Percentiles rank a stretch among this genome's conserved stretches.
phyloP scores from a whole-genome alignment of 257 asterid species.

The Petunia axillaris region DNA sequence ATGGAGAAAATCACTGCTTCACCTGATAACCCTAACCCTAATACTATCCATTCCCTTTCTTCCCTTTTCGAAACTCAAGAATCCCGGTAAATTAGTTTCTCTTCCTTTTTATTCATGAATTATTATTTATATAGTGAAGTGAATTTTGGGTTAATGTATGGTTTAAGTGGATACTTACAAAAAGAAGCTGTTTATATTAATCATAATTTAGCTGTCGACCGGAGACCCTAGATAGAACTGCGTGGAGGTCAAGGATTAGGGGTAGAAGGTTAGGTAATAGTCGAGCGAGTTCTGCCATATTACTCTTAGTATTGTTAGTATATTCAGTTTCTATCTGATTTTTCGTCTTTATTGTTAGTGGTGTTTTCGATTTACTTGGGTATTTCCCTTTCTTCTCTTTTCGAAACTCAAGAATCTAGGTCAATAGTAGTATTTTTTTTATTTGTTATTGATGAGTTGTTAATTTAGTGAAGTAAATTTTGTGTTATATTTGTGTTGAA shows the following conservation, averaged over 20 bases:
- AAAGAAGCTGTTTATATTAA: too few relatives aligned
- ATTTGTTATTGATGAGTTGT: not conserved
- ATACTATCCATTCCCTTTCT: constrained; percentile 78
- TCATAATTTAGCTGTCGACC: too few relatives aligned
- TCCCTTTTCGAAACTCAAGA: constrained; percentile 83
- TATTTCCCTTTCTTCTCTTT: too few relatives aligned
- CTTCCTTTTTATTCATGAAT: constrained; percentile 20
- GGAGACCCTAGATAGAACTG: too few relatives aligned
- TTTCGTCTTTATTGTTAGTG: not conserved
- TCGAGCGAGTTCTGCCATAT: too few relatives aligned
- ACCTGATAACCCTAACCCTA: constrained; percentile 85
- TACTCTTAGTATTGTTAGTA: too few relatives aligned
- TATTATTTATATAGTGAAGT: not conserved
- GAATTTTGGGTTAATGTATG: not conserved
- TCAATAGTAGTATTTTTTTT: constrained; percentile 12
- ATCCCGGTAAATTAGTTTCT: constrained; percentile 56
- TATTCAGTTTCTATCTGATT: not conserved
- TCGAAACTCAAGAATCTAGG: too few relatives aligned
- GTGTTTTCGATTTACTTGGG: constrained; percentile 36
- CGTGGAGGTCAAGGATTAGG: too few relatives aligned
- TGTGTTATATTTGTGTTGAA: not conserved
- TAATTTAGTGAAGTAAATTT: not conserved
- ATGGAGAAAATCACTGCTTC: constrained; percentile 75
- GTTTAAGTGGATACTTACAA: too few relatives aligned
- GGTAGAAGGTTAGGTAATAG: too few relatives aligned